Evolutionary conservation across 108 stramenopile species (phyloP), one percentile per base, ranked within the genome.

Genomic region (Skeletonema grethae): DNA sequence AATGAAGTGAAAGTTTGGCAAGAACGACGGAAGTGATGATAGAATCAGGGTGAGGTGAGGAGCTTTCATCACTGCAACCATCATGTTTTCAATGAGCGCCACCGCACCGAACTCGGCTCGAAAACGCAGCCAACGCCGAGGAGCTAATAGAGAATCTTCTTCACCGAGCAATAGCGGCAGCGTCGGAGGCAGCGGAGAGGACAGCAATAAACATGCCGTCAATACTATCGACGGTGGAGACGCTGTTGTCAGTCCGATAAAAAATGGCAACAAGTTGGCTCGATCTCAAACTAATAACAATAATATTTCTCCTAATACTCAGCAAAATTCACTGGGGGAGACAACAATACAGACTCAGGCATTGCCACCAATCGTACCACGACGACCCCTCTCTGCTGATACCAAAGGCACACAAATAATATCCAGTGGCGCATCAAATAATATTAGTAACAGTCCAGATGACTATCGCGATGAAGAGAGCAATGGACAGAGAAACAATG

Each of bases 31-130:
- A 1, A 28, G 25, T 28, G 25, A 28, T 28, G 25, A 28, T 28
- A 28, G 25, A 28, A 28, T 1, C 25, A 1, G 25, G 25, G 0
- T 28, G 25, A n/a, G 25, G 0, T 28, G 25, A 28, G 25, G 25
- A 28, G 25, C 25, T 28, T 1, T 28, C 25, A 28, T 28, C 25
- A 28, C 25, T 28, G 0, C 25, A 28, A 36, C 30, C 60, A 61
- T 61, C 60, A 61, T 61, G 60, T 61, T 61, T 61, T 61, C 60
- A 5, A 36, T 61, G 60, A 32, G 60, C 16, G 60, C 35, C 60
- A 61, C 60, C 1, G 35, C 60, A 0, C 60, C 60, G 31, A 61
- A 16, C 20, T 18, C 28, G 5, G 35, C 60, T 16, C 60, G 34
- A 16, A 61, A 61, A 10, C 50, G 50, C 22, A 4, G 22, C 22